Evolutionary conservation across 257 asterid species (phyloP).

Genomic region (Jacaranda mimosifolia): DNA sequence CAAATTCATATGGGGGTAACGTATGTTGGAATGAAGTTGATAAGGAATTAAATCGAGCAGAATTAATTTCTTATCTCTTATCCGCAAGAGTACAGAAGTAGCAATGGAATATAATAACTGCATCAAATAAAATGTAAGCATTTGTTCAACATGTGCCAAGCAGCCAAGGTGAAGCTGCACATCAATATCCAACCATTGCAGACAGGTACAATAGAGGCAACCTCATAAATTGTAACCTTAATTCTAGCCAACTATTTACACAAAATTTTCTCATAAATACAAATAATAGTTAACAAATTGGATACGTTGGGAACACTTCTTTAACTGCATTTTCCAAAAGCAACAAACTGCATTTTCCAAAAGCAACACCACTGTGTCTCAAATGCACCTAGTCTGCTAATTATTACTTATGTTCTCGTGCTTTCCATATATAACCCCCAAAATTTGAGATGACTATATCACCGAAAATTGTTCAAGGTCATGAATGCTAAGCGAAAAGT

Average conservation of each 20-base stretch:
- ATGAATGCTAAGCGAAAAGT: slow-evolving; percentile 12
- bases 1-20: no score
- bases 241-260: neutral
- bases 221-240: neutral
- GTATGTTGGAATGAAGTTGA: neutral
- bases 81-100: neutral
- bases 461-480: neutral
- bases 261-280: neutral
- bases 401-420: no score
- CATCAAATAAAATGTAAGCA: slow-evolving; percentile 14
- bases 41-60: neutral
- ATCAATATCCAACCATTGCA: neutral
- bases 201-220: neutral
- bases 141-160: neutral
- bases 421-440: no score
- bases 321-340: no score
- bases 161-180: neutral
- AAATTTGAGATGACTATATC: neutral
- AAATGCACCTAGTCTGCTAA: no score
- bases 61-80: neutral
- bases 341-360: no score
- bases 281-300: no score
- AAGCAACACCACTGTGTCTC: no score
- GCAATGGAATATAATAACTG: neutral
- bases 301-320: no score